phyloP scores from a whole-genome alignment of 306 rosid species.

The Sesbania bispinosa region DNA sequence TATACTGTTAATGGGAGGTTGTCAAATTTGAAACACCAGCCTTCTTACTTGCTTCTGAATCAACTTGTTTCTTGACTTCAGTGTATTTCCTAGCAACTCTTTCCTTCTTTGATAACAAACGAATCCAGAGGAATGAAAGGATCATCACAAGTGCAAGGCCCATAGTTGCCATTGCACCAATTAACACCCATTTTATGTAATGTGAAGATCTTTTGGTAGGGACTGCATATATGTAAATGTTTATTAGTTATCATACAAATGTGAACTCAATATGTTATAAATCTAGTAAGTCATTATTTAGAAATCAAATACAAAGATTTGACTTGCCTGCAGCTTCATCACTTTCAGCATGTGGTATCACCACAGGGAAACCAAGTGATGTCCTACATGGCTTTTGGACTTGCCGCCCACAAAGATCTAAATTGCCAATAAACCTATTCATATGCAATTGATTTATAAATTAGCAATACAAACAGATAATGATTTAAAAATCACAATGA shows the following conservation, averaged over 20 bases:
- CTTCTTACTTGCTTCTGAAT: constrained; percentile 58
- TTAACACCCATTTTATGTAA: constrained; percentile 67
- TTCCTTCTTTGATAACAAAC: constrained; percentile 71
- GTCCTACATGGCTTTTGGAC: constrained; percentile 78
- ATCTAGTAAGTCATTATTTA: neutral
- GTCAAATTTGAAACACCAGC: constrained; percentile 12
- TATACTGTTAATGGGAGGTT: neutral
- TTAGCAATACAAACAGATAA: neutral
- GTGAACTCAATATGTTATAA: neutral
- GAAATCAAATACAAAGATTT: neutral
- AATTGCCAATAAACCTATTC: constrained; percentile 74
- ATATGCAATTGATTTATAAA: constrained; percentile 3
- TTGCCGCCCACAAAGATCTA: constrained; percentile 94
- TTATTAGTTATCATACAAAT: constrained; percentile 8
- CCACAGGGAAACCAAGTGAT: constrained; percentile 92
- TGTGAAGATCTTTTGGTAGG: constrained; percentile 71
- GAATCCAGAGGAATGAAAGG: constrained; percentile 66
- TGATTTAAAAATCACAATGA: neutral
- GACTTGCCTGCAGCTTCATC: constrained; percentile 85
- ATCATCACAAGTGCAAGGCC: constrained; percentile 55
- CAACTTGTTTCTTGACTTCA: constrained; percentile 77
- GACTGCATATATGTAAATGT: constrained; percentile 44
- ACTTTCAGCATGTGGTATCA: constrained; percentile 84
- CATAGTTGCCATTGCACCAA: constrained; percentile 63
- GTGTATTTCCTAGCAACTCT: constrained; percentile 60